Conservation (phyloP, 108 stramenopile genomes). For the Nitzschia putrida region DNA sequence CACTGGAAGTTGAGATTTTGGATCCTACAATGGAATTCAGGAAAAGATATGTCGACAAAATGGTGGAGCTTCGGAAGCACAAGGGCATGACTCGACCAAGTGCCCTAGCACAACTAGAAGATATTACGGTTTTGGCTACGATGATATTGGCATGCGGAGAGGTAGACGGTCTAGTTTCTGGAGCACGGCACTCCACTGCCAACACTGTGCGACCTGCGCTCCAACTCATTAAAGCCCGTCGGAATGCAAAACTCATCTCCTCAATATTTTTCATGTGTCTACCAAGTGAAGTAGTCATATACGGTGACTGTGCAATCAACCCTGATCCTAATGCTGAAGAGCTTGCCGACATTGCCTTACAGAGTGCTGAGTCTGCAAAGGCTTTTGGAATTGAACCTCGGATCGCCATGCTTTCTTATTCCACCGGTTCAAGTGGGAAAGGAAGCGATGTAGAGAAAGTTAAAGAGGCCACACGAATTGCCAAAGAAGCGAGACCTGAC, state of each 20-base stretch:
- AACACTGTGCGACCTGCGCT: slow-evolving; percentile 49
- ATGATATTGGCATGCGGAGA: slow-evolving; percentile 40
- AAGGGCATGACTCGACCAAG: slow-evolving; percentile 32
- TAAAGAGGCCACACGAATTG: slow-evolving; percentile 36
- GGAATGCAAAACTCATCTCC: slow-evolving; percentile 26
- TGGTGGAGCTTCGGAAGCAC: slow-evolving; percentile 38
- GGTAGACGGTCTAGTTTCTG: slow-evolving; percentile 48
- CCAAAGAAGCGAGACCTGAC: slow-evolving; percentile 35
- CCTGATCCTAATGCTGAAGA: slow-evolving; percentile 43
- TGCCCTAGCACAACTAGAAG: slow-evolving; percentile 32
- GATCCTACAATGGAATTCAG: slow-evolving; percentile 21
- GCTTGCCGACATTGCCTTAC: slow-evolving; percentile 49
- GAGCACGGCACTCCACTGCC: slow-evolving; percentile 42
- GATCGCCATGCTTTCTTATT: slow-evolving; percentile 47
- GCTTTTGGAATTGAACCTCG: slow-evolving; percentile 47
- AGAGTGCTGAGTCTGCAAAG: slow-evolving; percentile 32
- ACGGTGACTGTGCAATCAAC: slow-evolving; percentile 55
- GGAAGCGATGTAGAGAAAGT: slow-evolving; percentile 47
- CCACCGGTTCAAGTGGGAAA: slow-evolving; percentile 34
- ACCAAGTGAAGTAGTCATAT: slow-evolving; percentile 35
- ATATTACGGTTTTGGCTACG: slow-evolving; percentile 42
- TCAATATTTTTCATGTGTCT: slow-evolving; percentile 52
- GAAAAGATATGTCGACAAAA: slow-evolving; percentile 23
- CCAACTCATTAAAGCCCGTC: slow-evolving; percentile 40
- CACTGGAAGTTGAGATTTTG: slow-evolving; percentile 22